phyloP scores from a whole-genome alignment of 2,329 filamentous ascomycete genomes.

The Fusarium pseudonygamai region DNA sequence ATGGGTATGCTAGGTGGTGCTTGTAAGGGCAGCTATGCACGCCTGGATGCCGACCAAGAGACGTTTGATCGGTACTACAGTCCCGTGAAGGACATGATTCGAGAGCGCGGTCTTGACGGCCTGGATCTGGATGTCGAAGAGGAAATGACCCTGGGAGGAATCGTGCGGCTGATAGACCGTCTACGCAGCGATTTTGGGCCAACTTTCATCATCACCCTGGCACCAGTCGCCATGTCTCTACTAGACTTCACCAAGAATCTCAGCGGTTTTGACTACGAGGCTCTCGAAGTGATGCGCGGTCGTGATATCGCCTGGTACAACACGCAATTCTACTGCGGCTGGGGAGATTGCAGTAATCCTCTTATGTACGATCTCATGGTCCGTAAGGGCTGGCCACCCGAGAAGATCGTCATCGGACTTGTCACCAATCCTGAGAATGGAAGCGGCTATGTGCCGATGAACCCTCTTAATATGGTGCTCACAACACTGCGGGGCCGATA shows the following conservation, averaged over 20 bases:
- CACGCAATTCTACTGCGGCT: slow-evolving; percentile 92
- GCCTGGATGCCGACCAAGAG: slow-evolving; percentile 64
- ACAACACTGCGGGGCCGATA: slow-evolving; percentile 59
- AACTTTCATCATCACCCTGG: slow-evolving; percentile 79
- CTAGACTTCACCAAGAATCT: slow-evolving; percentile 67
- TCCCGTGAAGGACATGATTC: slow-evolving; percentile 73
- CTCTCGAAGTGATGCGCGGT: slow-evolving; percentile 74
- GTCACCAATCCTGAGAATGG: slow-evolving; percentile 83
- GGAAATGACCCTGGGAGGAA: slow-evolving; percentile 71
- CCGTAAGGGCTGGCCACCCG: slow-evolving; percentile 73
- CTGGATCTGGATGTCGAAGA: slow-evolving; percentile 86
- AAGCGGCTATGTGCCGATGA: slow-evolving; percentile 58
- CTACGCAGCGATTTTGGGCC: slow-evolving; percentile 75
- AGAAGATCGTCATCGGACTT: slow-evolving; percentile 81
- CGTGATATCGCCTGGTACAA: slow-evolving; percentile 85
- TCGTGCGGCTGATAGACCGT: slow-evolving; percentile 73
- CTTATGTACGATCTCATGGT: slow-evolving; percentile 62
- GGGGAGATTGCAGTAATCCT: slow-evolving; percentile 67
- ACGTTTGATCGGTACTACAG: slow-evolving; percentile 79
- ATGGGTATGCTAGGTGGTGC: slow-evolving; percentile 90
- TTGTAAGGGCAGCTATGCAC: slow-evolving; percentile 74
- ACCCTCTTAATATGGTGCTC: slow-evolving; percentile 58
- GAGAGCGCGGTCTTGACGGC: slow-evolving; percentile 70
- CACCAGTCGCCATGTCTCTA: slow-evolving; percentile 80
- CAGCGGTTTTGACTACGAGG: slow-evolving; percentile 83